Evolutionary conservation across 495 filamentous ascomycete species (phyloP), one percentile per base, ranked within the genome.

Genomic region (Letharia columbiana): DNA sequence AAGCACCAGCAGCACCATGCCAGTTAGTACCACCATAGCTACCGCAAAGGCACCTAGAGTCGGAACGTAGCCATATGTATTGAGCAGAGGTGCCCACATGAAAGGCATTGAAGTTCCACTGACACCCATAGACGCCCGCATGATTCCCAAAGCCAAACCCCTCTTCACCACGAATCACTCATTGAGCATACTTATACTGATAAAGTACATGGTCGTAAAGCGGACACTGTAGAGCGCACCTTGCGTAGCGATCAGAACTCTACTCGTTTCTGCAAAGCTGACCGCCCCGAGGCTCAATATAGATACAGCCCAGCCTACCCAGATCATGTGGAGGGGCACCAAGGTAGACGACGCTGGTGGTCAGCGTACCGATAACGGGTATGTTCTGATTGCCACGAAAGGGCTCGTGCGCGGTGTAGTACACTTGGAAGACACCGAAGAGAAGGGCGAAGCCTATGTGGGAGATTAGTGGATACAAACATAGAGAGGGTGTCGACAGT

Each of bases 121-220:
- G 40, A 75, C 56, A 9, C 80, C 76, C 1, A 75, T 76, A 1
- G 78, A 80, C 23, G 75, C 76, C 75, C 78, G 83, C 68, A 83
- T 77, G 18, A 83, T 75, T n/a, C 83, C 84, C 66, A 79, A 85
- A 10, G 84, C 84, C 31, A 86, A 69, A 7, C 62, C 80, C 61
- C 80, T 79, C 41, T 77, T 70, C 35, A 68, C 62, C 33, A 81
- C 73, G 71, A 86, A 86, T 83, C 83, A 86, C 68, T 86, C 81
- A 65, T 85, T 81, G 13, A 86, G 64, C 69, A 79, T 81, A 44
- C 80, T 72, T 65, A 84, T 74, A 56, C 77, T 75, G 2, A 79
- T 81, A 33, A 74, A 75, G 72, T 82, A 85, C 40, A 78, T 72
- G 54, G 83, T 67, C 15, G 73, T 66, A 11, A 79, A 80, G 39